These are phyloP conservation scores for Persicaria maculosa DNA, from an alignment of 148 eudicot genomes.

Conservation along the genomic window DNA sequence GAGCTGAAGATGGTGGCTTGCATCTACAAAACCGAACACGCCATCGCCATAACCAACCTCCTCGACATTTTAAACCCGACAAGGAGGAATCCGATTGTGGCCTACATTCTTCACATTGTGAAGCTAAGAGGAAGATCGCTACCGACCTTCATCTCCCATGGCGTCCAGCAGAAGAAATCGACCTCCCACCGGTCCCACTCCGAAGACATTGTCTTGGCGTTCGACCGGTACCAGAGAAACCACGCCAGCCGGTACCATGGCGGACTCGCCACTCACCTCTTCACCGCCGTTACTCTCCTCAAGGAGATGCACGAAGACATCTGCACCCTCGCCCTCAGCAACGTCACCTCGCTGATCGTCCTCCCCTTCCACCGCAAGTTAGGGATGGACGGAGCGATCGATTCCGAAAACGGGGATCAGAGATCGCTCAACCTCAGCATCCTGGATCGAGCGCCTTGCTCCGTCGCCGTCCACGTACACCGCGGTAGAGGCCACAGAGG, in stretches of 20 bases:
- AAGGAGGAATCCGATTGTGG: slow-evolving; percentile 19
- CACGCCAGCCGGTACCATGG: neutral
- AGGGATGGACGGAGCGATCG: slow-evolving; percentile 22
- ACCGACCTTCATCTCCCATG: slow-evolving; percentile 35
- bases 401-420: slow-evolving; percentile 18
- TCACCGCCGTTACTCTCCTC: slow-evolving; percentile 23
- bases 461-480: slow-evolving; percentile 28
- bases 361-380: slow-evolving; percentile 38
- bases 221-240: slow-evolving; percentile 13
- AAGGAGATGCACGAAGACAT: slow-evolving; percentile 36
- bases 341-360: slow-evolving; percentile 22
- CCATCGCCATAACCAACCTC: slow-evolving; percentile 23
- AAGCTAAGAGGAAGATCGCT: slow-evolving; percentile 26
- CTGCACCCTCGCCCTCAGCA: slow-evolving; percentile 31
- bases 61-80: slow-evolving; percentile 17
- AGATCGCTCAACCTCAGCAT: slow-evolving; percentile 25
- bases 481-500: slow-evolving; percentile 17
- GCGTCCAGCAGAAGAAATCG: slow-evolving; percentile 16
- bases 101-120: slow-evolving; percentile 30
- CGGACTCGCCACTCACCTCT: slow-evolving; percentile 18
- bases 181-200: slow-evolving; percentile 17
- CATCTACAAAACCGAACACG: slow-evolving; percentile 26
- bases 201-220: slow-evolving; percentile 21
- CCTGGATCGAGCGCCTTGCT: slow-evolving; percentile 29
- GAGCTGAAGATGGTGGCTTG: slow-evolving; percentile 26